Evolutionary conservation across 495 filamentous ascomycete species (phyloP).

Genomic region (Lentithecium fluviatile): DNA sequence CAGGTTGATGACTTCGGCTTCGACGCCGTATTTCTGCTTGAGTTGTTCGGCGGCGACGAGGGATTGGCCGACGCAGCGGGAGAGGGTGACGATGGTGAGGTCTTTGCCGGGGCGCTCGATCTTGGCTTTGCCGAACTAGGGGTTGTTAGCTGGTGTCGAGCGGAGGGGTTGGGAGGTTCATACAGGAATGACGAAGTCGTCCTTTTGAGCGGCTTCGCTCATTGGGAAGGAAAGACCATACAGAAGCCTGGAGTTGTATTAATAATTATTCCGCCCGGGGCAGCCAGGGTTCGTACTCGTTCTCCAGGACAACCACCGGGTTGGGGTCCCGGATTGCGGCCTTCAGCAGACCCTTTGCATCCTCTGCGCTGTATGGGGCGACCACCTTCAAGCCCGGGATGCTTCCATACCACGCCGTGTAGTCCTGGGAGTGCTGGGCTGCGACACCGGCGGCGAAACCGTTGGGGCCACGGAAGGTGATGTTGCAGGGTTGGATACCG

Average conservation of each 20-base stretch:
- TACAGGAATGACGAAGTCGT: constrained; percentile 87
- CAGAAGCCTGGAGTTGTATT: constrained; percentile 60
- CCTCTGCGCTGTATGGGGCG: constrained; percentile 90
- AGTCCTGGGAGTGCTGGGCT: constrained; percentile 98
- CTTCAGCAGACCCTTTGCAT: constrained; percentile 96
- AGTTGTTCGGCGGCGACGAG: constrained; percentile 81
- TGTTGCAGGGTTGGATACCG: constrained; percentile 98
- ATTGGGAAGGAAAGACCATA: constrained; percentile 94
- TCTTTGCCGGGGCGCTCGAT: constrained; percentile 95
- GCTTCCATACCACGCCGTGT: constrained; percentile 96
- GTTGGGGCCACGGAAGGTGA: constrained; percentile 98
- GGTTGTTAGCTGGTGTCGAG: constrained; percentile 32
- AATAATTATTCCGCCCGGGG: constrained; percentile 30
- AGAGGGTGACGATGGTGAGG: constrained; percentile 90
- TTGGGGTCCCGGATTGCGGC: constrained; percentile 98
- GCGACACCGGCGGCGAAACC: constrained; percentile 94
- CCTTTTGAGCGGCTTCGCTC: constrained; percentile 90
- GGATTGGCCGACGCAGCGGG: constrained; percentile 91
- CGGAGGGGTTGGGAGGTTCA: constrained; percentile 7
- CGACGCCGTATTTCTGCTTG: constrained; percentile 94
- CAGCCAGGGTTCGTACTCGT: constrained; percentile 62
- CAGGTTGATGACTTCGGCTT: constrained; percentile 96
- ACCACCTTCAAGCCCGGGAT: constrained; percentile 98
- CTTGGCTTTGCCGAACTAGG: constrained; percentile 89
- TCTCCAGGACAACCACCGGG: constrained; percentile 91